These are phyloP conservation scores for Blastobotrys americana DNA, from an alignment of 805 yeast species.

Conservation along the genomic window DNA sequence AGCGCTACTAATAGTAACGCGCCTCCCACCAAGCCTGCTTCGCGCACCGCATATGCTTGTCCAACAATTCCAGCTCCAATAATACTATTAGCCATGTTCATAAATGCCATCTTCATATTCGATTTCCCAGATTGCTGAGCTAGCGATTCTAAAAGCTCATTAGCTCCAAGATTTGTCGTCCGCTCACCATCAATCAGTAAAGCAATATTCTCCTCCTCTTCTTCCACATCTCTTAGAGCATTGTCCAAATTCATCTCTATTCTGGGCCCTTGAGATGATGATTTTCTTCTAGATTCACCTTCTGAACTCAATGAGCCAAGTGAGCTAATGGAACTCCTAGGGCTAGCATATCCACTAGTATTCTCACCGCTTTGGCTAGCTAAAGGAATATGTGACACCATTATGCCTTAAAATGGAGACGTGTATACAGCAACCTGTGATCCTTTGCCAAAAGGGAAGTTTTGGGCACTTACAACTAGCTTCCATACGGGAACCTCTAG, in stretches of 20 bases:
- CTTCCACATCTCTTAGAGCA: conserved; percentile 7
- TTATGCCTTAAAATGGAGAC: too few relatives aligned
- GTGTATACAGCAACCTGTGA: too few relatives aligned
- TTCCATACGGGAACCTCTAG: too few relatives aligned
- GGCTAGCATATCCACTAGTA: too few relatives aligned
- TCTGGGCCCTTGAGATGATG: conserved; percentile 1
- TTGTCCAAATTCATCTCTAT: conserved; percentile 3
- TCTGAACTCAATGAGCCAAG: too few relatives aligned
- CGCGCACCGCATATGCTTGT: conserved; percentile 79
- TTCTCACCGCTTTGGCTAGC: too few relatives aligned
- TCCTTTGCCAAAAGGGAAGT: too few relatives aligned
- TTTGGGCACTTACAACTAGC: too few relatives aligned
- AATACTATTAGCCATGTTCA: conserved; percentile 95
- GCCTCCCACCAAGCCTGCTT: conserved; percentile 76
- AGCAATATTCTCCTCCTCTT: conserved; percentile 7
- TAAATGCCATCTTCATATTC: conserved; percentile 76
- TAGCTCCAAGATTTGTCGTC: conserved; percentile 18
- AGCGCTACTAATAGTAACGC: conserved; percentile 50
- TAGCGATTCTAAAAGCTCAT: conserved; percentile 16
- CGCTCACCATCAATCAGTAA: conserved; percentile 8
- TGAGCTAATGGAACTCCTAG: too few relatives aligned
- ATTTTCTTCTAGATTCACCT: background rate
- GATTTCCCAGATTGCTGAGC: conserved; percentile 35
- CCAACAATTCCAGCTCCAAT: conserved; percentile 96
- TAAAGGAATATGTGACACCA: too few relatives aligned